phyloP scores from a whole-genome alignment of 2,329 filamentous ascomycete genomes.

The Penicillium hesseltinei region DNA sequence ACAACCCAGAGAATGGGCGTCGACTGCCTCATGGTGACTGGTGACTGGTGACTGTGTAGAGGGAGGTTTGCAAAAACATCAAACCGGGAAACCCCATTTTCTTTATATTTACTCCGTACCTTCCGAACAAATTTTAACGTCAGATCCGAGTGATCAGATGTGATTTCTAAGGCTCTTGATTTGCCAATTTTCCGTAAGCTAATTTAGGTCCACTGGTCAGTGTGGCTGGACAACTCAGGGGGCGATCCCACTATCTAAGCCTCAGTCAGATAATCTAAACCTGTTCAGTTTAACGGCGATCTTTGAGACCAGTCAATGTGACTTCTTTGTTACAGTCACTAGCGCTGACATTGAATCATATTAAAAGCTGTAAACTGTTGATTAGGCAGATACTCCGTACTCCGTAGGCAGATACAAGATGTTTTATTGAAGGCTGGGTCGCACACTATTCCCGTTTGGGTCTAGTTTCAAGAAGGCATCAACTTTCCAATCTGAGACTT shows the following conservation, averaged over 20 bases:
- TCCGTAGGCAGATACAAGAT: too few species aligned
- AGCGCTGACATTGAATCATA: not conserved
- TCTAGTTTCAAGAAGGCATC: not conserved
- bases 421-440: not conserved
- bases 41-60: not conserved
- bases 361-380: not conserved
- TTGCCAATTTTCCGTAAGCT: not conserved
- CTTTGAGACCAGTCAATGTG: not conserved
- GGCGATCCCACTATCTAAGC: conserved; percentile 2
- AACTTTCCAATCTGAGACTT: not conserved
- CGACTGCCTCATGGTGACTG: conserved; percentile 6
- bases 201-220: not conserved
- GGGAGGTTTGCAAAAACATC: not conserved
- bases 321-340: not conserved
- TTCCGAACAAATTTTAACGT: not conserved
- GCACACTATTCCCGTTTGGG: not conserved
- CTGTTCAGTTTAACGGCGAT: not conserved
- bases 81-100: not conserved
- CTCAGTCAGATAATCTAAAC: not conserved
- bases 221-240: conserved; percentile 1
- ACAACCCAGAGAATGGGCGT: conserved; percentile 6
- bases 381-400: not conserved
- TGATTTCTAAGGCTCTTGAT: not conserved
- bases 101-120: not conserved
- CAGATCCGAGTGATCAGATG: not conserved